Percentiles rank a stretch among this genome's conserved stretches.
Evolutionary conservation across 140 eudicot genomes (phyloP).

Genomic region (Bidens hawaiensis): DNA sequence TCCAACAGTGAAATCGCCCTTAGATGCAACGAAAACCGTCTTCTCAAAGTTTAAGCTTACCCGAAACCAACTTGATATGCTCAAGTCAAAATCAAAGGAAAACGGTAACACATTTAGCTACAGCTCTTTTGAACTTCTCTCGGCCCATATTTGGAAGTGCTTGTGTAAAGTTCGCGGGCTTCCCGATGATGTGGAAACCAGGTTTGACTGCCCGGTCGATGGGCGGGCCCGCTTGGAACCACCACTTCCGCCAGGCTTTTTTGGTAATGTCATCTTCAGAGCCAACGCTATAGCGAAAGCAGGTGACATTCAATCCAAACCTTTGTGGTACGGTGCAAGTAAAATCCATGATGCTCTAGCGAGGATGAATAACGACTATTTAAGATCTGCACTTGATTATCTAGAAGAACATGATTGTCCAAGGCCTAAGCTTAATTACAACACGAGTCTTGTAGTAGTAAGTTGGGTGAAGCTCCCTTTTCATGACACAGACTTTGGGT

Average conservation of each 20-base stretch:
- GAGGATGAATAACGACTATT: background rate
- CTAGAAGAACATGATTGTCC: background rate
- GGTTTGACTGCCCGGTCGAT: background rate
- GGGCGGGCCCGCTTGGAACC: background rate
- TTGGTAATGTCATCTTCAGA: background rate
- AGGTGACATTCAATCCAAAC: background rate
- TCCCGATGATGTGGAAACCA: background rate
- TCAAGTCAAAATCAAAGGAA: conserved; percentile 9
- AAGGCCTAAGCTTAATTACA: background rate
- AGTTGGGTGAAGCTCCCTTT: background rate
- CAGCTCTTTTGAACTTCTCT: background rate
- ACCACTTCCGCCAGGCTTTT: background rate
- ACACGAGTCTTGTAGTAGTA: background rate
- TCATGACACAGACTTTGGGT: background rate
- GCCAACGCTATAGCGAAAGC: background rate
- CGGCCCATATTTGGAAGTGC: conserved; percentile 11
- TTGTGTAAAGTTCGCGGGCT: background rate
- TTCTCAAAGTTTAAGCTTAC: conserved; percentile 1
- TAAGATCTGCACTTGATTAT: background rate
- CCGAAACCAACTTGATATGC: background rate
- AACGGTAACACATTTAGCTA: background rate
- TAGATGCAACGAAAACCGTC: background rate
- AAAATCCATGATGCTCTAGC: background rate
- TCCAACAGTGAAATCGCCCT: background rate
- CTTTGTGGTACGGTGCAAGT: background rate